Percentiles rank a stretch among this genome's conserved stretches.
These are phyloP conservation scores for Cladophialophora exuberans DNA, from an alignment of 2,329 filamentous ascomycete species.

Conservation along the genomic window DNA sequence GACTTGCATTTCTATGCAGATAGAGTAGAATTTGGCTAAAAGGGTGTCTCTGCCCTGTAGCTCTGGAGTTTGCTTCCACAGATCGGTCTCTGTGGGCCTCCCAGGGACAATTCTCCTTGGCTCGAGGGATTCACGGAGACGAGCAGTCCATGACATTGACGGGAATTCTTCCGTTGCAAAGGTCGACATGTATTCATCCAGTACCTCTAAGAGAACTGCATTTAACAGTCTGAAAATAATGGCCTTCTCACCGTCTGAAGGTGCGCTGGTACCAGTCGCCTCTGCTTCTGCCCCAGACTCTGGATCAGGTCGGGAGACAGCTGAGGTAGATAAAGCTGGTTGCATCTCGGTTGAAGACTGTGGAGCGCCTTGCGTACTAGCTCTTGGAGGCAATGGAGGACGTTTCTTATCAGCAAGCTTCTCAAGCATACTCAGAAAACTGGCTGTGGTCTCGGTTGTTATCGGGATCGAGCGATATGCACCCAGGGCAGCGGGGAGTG, in stretches of 20 bases:
- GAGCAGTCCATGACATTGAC: conserved; percentile 47
- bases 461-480: conserved; percentile 60
- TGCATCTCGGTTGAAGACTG: conserved; percentile 28
- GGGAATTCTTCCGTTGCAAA: conserved; percentile 20
- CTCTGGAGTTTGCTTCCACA: conserved; percentile 54
- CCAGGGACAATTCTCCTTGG: conserved; percentile 56
- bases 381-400: conserved; percentile 63
- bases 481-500: conserved; percentile 63
- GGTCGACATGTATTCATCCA: conserved; percentile 58
- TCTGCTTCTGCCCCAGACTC: conserved; percentile 60
- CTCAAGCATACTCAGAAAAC: conserved; percentile 61
- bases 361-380: conserved; percentile 41
- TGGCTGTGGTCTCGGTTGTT: conserved; percentile 59
- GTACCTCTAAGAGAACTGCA: conserved; percentile 63
- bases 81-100: conserved; percentile 53
- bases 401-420: conserved; percentile 60
- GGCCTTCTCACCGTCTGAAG: conserved; percentile 52
- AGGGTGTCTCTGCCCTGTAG: conserved; percentile 58
- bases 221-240: conserved; percentile 62
- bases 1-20: conserved; percentile 21
- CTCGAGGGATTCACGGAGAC: conserved; percentile 62
- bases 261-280: conserved; percentile 46
- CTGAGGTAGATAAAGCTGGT: conserved; percentile 36
- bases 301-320: conserved; percentile 54
- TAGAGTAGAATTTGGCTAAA: conserved; percentile 54